These are phyloP conservation scores for Penicillium canariense DNA, from an alignment of 495 filamentous ascomycete species.

Conservation along the genomic window DNA sequence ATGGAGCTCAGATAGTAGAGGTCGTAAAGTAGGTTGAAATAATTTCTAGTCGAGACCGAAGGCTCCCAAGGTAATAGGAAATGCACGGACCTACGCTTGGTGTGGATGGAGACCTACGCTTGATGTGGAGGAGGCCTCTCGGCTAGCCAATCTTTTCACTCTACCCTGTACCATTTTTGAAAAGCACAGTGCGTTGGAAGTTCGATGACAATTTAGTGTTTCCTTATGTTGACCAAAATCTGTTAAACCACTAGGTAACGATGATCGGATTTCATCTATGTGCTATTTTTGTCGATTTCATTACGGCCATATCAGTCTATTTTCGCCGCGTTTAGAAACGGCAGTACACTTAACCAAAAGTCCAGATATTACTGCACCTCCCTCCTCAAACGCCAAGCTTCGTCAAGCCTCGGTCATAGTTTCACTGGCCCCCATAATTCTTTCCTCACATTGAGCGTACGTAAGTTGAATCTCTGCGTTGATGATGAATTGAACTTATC, in stretches of 20 bases:
- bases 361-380: neutral
- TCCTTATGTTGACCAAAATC: neutral
- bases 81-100: neutral
- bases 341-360: conserved; percentile 26
- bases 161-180: neutral
- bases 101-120: neutral
- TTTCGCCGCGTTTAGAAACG: neutral
- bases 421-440: conserved; percentile 1
- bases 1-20: neutral
- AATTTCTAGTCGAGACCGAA: neutral
- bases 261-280: neutral
- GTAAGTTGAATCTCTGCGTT: conserved; percentile 2
- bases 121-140: neutral
- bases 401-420: neutral
- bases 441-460: conserved; percentile 1
- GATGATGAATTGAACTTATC: neutral
- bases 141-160: neutral
- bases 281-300: neutral
- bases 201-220: neutral
- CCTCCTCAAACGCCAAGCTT: neutral
- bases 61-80: neutral
- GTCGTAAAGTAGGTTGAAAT: neutral
- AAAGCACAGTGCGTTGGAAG: neutral
- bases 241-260: neutral
- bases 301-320: neutral